Base-by-base conservation (phyloP, 2,329 filamentous ascomycete genomes). In the Esteya vermicola region DNA sequence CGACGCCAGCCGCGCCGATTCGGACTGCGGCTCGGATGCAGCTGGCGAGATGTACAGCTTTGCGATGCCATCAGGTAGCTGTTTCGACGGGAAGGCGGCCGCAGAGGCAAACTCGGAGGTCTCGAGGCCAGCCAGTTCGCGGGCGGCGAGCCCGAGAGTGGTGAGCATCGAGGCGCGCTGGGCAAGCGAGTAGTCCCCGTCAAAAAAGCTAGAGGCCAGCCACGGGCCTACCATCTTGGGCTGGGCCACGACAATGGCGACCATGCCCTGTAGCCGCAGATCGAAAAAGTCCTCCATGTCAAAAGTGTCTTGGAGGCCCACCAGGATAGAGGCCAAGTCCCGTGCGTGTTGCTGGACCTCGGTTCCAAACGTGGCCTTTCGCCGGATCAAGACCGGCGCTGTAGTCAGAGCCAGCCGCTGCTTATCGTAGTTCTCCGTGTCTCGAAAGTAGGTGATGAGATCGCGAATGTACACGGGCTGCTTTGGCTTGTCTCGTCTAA, bases 381-480 rank as follows among this genome's bases (percentile, higher is more conserved):
- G 78, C 6, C 89, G 78, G 47, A 98, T 93, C 6, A 98, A 67
- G 0, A 70, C 57, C 1, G 88, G 77, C 0, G 88, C 88, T 2
- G 81, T 84, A 18, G 72, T 67, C 16, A 98, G 64, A 3, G 80
- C 86, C 9, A 96, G 64, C 43, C 80, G 78, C 53, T 95, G 85
- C 23, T 78, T 78, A 50, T 96, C 88, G 49, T 86, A 85, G 48
- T 81, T 81, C 34, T 95, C 85, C 0, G 74, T 76, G 48, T 93
- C 84, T 36, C 83, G 72, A 3, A 98, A 67, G 52, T 80, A 88
- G 8, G 67, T 56, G 40, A 96, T 78, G 10, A 96, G 68, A 50
- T 93, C 85, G 34, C 86, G 77, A 44, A 95, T 81, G 52, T 96
- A 96, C 1, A 98, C 86, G 1, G 91, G 91, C 0, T 85, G 73